Evolutionary conservation across 2,329 filamentous ascomycete genomes (phyloP).

Genomic region (Aureobasidium sp.): DNA sequence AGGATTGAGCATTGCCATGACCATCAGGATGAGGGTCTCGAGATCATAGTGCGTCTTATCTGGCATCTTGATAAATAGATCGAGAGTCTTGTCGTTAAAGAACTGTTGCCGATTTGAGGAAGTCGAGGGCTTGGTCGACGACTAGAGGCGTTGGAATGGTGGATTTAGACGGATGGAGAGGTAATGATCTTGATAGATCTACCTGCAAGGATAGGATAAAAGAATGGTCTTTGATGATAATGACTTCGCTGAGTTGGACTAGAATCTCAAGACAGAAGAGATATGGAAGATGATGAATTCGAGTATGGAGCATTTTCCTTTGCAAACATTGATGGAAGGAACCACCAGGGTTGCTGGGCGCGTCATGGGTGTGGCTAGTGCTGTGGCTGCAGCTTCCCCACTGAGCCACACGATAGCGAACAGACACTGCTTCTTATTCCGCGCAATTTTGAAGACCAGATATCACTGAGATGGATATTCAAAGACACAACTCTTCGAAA

Average conservation of each 20-base stretch:
- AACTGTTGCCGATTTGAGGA: not conserved
- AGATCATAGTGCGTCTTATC: not conserved
- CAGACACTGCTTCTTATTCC: not conserved
- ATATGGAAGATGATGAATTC: not conserved
- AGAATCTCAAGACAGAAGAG: too few species aligned
- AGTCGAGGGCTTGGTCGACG: too few species aligned
- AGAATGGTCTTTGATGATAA: not conserved
- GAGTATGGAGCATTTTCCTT: not conserved
- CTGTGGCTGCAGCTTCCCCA: not conserved
- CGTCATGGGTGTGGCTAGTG: not conserved
- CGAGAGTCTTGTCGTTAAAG: not conserved
- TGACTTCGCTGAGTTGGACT: not conserved
- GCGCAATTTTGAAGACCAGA: not conserved
- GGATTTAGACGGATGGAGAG: not conserved
- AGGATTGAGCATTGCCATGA: not conserved
- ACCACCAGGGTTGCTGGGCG: not conserved
- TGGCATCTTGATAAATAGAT: not conserved
- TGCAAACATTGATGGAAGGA: not conserved
- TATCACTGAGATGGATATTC: not conserved
- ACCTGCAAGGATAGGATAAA: not conserved
- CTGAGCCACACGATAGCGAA: not conserved
- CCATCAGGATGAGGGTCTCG: not conserved
- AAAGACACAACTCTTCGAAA: too few species aligned
- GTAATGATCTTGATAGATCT: not conserved
- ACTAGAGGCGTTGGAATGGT: too few species aligned